Evolutionary conservation across 768 basidiomycete genomes (phyloP).

Genomic region (Pulveroboletus sp.): DNA sequence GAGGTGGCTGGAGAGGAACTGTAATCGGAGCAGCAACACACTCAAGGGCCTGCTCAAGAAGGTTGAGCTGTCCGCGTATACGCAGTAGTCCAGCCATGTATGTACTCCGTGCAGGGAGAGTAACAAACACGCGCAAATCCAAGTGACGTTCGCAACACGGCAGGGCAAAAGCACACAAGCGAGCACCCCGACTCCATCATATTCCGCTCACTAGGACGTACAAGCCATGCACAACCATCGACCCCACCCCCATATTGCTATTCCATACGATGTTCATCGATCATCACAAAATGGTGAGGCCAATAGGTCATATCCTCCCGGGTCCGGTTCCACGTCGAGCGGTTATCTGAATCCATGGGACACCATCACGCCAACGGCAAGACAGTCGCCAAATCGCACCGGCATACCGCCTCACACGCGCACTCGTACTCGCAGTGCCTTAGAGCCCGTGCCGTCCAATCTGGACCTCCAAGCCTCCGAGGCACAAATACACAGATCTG

Average conservation of each 20-base stretch:
- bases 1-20: slow-evolving; percentile 78
- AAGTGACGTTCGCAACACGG: slow-evolving; percentile 4
- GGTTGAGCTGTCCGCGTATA: slow-evolving; percentile 54
- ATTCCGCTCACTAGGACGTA: background rate
- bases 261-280: slow-evolving; percentile 35
- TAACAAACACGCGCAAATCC: slow-evolving; percentile 17
- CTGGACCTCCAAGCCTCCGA: slow-evolving; percentile 44
- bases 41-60: slow-evolving; percentile 82
- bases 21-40: slow-evolving; percentile 77
- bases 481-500: slow-evolving; percentile 45
- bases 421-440: slow-evolving; percentile 38
- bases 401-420: slow-evolving; percentile 24
- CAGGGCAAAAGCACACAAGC: background rate
- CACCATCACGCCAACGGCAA: slow-evolving; percentile 24
- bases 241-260: slow-evolving; percentile 34
- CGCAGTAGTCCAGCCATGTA: slow-evolving; percentile 10
- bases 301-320: slow-evolving; percentile 31
- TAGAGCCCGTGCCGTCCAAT: slow-evolving; percentile 23
- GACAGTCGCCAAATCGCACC: slow-evolving; percentile 19
- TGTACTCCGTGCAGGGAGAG: background rate
- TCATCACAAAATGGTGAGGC: slow-evolving; percentile 27
- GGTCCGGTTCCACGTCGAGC: slow-evolving; percentile 21
- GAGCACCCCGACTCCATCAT: background rate
- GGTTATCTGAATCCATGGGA: slow-evolving; percentile 34
- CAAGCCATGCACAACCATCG: slow-evolving; percentile 27